These are phyloP conservation scores for Colletotrichum sp. DNA, from an alignment of 2,329 filamentous ascomycete species.

Conservation along the genomic window DNA sequence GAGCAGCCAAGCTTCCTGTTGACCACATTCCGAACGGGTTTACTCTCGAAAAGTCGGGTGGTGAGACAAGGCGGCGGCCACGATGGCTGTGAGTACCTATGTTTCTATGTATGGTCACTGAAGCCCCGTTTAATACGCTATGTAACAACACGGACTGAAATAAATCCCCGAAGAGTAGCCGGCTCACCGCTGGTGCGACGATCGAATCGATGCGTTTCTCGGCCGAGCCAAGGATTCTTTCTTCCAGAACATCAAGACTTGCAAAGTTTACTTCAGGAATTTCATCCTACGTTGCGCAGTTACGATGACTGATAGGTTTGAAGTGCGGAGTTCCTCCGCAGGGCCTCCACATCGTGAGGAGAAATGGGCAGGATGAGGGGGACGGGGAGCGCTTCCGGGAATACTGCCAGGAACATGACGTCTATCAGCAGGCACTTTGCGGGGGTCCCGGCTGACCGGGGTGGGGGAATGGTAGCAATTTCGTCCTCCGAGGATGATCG, in stretches of 20 bases:
- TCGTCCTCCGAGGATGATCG: neutral
- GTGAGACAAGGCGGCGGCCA: neutral
- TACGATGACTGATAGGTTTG: neutral
- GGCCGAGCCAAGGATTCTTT: neutral
- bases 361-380: neutral
- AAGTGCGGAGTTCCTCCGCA: neutral
- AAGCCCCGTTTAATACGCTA: neutral
- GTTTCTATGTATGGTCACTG: neutral
- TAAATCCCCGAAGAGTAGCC: neutral
- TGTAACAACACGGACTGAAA: neutral
- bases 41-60: neutral
- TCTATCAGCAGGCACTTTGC: neutral
- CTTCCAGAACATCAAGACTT: neutral
- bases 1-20: neutral
- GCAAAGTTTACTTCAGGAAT: neutral
- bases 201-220: neutral
- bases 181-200: neutral
- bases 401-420: neutral
- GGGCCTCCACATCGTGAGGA: neutral
- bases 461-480: neutral
- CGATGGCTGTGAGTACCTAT: neutral
- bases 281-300: neutral
- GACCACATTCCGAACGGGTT: neutral
- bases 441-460: neutral
- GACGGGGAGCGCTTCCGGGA: neutral